phyloP scores from a whole-genome alignment of 441 rosid genomes.

The Populus hybrid region DNA sequence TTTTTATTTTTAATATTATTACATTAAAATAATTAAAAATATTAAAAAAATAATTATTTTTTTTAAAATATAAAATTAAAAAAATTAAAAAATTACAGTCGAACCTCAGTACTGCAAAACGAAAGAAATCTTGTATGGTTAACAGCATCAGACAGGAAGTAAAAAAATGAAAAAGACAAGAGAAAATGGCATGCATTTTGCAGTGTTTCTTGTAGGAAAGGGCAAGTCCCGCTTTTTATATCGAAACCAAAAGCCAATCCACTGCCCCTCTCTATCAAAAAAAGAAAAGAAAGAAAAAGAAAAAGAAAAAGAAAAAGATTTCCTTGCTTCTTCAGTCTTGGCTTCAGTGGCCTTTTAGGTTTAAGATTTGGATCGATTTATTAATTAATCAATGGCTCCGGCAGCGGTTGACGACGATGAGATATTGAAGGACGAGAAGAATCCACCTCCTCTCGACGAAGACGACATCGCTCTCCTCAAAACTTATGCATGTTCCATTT shows the following conservation, averaged over 20 bases:
- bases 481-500: constrained; percentile 55
- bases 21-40: too few relatives aligned
- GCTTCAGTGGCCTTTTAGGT: not conserved
- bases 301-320: not conserved
- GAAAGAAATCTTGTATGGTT: too few relatives aligned
- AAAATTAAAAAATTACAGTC: too few relatives aligned
- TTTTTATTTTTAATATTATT: too few relatives aligned
- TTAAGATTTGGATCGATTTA: constrained; percentile 4
- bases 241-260: not conserved
- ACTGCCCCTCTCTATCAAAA: not conserved
- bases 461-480: constrained; percentile 95
- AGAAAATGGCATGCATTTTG: too few relatives aligned
- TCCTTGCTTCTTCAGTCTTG: not conserved
- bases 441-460: constrained; percentile 87
- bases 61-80: too few relatives aligned
- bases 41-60: too few relatives aligned
- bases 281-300: too few relatives aligned
- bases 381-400: constrained; percentile 36
- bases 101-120: too few relatives aligned
- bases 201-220: not conserved
- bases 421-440: constrained; percentile 79
- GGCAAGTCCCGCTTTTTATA: not conserved
- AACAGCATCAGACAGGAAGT: too few relatives aligned
- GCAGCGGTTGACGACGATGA: constrained; percentile 50
- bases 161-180: too few relatives aligned